Base-by-base conservation (phyloP, 2,329 filamentous ascomycete genomes). In the Botrytis elliptica region DNA sequence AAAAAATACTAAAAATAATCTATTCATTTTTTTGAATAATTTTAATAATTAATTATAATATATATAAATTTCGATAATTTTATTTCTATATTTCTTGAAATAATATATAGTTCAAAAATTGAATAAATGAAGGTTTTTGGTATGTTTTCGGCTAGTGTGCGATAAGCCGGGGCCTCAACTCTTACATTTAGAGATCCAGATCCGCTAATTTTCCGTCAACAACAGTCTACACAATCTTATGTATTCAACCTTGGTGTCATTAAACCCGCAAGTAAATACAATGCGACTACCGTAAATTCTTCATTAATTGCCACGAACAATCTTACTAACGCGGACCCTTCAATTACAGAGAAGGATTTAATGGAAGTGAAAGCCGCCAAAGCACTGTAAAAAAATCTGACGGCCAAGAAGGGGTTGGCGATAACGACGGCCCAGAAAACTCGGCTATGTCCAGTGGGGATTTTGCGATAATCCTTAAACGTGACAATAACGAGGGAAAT, bases 361-460 rank as follows among this genome's bases (percentile, higher is more conserved):
- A 68, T 74, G n/a, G 75, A 57, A 10, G 67, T 44, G 67, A 82
- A 83, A 29, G 77, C 72, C 7, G 78, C 75, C 4, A 83, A 65
- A 10, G 81, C 62, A 62, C 78, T 79, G 74, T 79, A 82, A n/a
- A 81, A 65, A 1, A 82, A 69, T 25, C 81, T 78, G 25, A 82
- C 75, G 42, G 78, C 77, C 4, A 83, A 69, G 29, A 83, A 76
- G 0, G 81, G 80, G 4, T 81, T 70, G 3, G 79, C 80, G 29
- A 78, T 59, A 3, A 78, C 72, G 9, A 81, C 77, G 5, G 79
- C 81, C 22, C 78, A 73, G 40, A 82, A 77, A 8, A 82, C 74
- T 2, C 78, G 75, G 57, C 76, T 77, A 73, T 83, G 80, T 52
- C 80, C 80, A 2, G 72, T 36, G 8, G 77, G 78, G 2, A 82